Evolutionary conservation across 441 rosid species (phyloP), one percentile per base, ranked within the genome.

Genomic region (Pelargonium exstipulatum): DNA sequence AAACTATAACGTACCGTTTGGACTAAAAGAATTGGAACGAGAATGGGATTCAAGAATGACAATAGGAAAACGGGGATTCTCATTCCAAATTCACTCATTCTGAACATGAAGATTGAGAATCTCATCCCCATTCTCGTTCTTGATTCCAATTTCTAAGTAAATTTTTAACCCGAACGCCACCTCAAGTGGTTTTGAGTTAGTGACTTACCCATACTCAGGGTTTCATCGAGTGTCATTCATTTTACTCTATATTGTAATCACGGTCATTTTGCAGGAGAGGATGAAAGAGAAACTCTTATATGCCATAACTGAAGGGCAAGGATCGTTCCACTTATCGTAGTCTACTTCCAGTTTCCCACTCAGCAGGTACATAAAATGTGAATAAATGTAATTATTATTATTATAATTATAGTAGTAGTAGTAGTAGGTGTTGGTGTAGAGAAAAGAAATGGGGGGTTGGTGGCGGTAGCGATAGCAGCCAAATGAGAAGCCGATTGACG

Each of bases 271-370:
- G 80, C 93, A 95, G 99, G 99, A 92, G 71, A 92, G 74, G 85
- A 89, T 90, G 98, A 90, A 78, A 83, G 98, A 90, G 85, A 95
- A 88, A 80, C 86, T 95, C 12, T 42, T 92, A 63, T 92, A 89
- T 75, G 99, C 98, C 22, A 89, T 95, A 79, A 90, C 86, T 1
- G 99, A 95, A 83, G 99, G 99, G 48, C 99, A 90, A 79, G 98
- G 99, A 67, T 90, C 98, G 4, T 95, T 95, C 84, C 99, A 92
- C 76, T 97, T 95, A 62, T 95, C 99, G 0, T 91, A 87, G 82
- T 35, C 9, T 67, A 71, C 48, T 9, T 74, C 70, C 29, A 16
- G 12, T 24, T 48, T 66, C 60, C 18, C 20, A 37, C 55, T 2
- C 5, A 32, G 62, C 6, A 20, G 78, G 29, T 48, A 76, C 66